Evolutionary conservation across 2,329 filamentous ascomycete genomes (phyloP).

Genomic region (Beauveria asiatica): DNA sequence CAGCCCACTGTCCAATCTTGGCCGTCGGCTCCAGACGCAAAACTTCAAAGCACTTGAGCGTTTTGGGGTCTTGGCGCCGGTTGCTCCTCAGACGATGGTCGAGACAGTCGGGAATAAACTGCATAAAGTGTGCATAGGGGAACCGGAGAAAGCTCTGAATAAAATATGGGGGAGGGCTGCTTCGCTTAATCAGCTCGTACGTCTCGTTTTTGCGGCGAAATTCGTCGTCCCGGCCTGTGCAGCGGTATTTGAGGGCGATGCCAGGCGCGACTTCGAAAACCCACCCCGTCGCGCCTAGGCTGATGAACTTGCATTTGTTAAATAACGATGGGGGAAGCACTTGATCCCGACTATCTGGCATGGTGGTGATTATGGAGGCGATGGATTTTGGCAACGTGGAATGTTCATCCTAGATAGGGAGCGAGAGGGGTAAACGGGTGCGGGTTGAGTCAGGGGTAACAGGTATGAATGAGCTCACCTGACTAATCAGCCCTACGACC

Average conservation of each 20-base stretch:
- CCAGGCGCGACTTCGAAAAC: neutral
- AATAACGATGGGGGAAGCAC: neutral
- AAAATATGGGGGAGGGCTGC: neutral
- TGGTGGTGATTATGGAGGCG: neutral
- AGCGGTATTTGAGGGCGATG: neutral
- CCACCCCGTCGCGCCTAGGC: neutral
- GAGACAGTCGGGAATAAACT: neutral
- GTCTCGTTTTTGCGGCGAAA: conserved; percentile 2
- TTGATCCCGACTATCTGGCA: neutral
- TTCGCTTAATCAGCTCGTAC: conserved; percentile 1
- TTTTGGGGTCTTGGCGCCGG: neutral
- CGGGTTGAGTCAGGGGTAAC: neutral
- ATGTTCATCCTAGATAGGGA: neutral
- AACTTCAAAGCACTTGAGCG: neutral
- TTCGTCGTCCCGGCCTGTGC: neutral
- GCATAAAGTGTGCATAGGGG: conserved; percentile 1
- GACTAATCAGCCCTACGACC: neutral
- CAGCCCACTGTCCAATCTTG: conserved; percentile 10
- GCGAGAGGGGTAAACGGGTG: neutral
- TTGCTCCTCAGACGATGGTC: neutral
- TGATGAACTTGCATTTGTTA: neutral
- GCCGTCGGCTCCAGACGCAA: neutral
- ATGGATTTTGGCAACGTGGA: neutral
- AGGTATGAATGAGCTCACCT: neutral
- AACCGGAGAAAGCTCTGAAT: conserved; percentile 5